Conservation (phyloP, 2,329 filamentous ascomycete genomes). For the Endothia cerciana region DNA sequence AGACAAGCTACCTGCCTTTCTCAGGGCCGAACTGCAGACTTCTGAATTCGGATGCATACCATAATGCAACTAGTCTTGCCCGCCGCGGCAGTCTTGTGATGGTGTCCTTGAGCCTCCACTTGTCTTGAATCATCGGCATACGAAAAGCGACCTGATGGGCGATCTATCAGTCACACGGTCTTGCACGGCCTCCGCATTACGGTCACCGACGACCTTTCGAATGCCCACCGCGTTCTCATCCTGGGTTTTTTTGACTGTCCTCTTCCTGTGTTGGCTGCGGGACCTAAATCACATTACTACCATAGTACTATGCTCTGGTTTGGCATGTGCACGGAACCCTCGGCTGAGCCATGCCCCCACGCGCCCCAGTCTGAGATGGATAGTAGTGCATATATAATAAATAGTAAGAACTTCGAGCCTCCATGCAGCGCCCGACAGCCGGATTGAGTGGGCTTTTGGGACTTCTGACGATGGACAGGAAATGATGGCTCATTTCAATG, state of each 20-base stretch:
- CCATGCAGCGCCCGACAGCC: constrained; percentile 1
- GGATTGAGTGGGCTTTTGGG: not conserved
- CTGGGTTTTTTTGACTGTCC: not conserved
- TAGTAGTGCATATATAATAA: not conserved
- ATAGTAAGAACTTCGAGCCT: not conserved
- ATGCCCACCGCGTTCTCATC: not conserved
- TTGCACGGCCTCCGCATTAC: not conserved
- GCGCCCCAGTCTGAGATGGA: not conserved
- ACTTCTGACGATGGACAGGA: not conserved
- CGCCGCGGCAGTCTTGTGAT: constrained; percentile 1
- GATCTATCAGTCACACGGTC: not conserved
- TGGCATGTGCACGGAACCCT: no score
- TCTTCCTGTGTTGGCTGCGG: not conserved
- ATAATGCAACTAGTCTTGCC: not conserved
- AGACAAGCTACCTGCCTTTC: not conserved
- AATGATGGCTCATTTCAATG: not conserved
- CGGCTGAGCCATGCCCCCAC: not conserved
- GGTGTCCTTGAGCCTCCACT: constrained; percentile 3
- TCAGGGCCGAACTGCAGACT: not conserved
- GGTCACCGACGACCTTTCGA: not conserved
- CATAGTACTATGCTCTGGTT: no score
- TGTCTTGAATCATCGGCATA: constrained; percentile 1
- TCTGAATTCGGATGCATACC: not conserved
- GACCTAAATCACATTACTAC: not conserved
- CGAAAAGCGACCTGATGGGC: not conserved